phyloP scores from a whole-genome alignment of 1,284 basidiomycete species.

The Ustilago loliicola region DNA sequence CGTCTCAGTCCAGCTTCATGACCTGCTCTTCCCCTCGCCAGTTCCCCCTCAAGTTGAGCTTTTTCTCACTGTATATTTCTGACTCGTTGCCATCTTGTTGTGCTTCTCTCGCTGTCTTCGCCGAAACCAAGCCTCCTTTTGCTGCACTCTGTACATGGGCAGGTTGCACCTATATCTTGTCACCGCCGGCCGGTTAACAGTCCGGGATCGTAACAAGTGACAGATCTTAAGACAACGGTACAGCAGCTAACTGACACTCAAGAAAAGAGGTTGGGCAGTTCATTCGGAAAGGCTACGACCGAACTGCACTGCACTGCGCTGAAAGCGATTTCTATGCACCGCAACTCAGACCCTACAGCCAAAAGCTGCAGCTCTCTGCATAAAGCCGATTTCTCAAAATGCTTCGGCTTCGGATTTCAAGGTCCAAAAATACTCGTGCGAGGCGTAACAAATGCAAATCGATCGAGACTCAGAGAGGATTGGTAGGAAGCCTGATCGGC shows the following conservation, averaged over 20 bases:
- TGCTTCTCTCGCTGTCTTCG: background rate
- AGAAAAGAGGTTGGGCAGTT: too few relatives aligned
- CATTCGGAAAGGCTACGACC: conserved; percentile 6
- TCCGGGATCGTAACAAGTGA: conserved; percentile 12
- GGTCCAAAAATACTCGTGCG: conserved; percentile 8
- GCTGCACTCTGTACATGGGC: background rate
- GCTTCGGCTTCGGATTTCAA: conserved; percentile 27
- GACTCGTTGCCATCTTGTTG: too few relatives aligned
- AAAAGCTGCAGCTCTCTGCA: conserved; percentile 29
- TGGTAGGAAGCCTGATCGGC: background rate
- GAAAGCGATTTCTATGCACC: conserved; percentile 16
- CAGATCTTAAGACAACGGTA: too few relatives aligned
- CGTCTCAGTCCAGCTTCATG: background rate
- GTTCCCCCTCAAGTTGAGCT: too few relatives aligned
- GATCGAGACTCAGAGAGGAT: background rate
- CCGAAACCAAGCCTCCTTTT: background rate
- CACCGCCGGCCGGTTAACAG: conserved; percentile 28
- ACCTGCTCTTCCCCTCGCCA: background rate
- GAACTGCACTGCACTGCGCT: conserved; percentile 9
- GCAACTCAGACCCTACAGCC: conserved; percentile 29
- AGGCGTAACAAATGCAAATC: background rate
- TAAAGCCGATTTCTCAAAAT: conserved; percentile 26
- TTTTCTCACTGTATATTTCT: too few relatives aligned
- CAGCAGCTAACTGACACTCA: too few relatives aligned
- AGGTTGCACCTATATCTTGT: background rate